Percentiles rank a stretch among this genome's conserved stretches.
phyloP scores from a whole-genome alignment of 1,284 basidiomycete species.

The Laetiporus sulphureus region DNA sequence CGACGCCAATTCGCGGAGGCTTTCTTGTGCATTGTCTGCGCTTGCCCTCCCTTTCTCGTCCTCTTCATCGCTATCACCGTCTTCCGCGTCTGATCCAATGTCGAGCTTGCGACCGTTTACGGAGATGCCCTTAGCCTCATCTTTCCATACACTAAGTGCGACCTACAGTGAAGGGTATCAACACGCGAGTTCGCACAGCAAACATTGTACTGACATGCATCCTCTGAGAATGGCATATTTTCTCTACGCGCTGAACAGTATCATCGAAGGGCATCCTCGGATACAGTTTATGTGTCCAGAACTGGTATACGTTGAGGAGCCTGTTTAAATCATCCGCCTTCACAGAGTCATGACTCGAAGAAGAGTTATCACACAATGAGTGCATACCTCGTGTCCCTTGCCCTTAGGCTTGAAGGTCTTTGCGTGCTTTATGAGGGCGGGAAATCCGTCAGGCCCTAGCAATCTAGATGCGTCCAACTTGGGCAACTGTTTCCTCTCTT shows the following conservation, averaged over 20 bases:
- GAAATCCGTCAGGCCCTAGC: conserved; percentile 69
- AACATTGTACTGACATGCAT: conserved; percentile 60
- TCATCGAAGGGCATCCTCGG: conserved; percentile 83
- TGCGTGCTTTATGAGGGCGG: conserved; percentile 64
- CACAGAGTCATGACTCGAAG: conserved; percentile 1
- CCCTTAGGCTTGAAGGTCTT: conserved; percentile 76
- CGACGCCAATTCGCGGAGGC: neutral
- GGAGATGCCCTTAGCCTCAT: conserved; percentile 58
- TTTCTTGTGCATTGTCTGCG: neutral
- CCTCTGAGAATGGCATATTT: conserved; percentile 73
- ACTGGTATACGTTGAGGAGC: conserved; percentile 78
- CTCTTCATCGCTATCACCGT: conserved; percentile 21
- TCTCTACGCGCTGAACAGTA: conserved; percentile 78
- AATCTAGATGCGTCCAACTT: conserved; percentile 71
- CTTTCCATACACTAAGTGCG: conserved; percentile 65
- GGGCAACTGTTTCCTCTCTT: conserved; percentile 45
- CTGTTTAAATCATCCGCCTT: conserved; percentile 74
- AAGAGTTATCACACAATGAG: too few relatives aligned
- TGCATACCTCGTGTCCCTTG: conserved; percentile 81
- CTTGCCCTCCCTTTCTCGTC: conserved; percentile 3
- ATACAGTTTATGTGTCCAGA: conserved; percentile 89
- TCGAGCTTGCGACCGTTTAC: conserved; percentile 31
- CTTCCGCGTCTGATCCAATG: conserved; percentile 22
- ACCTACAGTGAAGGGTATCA: conserved; percentile 36
- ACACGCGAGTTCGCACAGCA: neutral